Conservation (phyloP, 2,329 filamentous ascomycete genomes). For the Nemania abortiva region DNA sequence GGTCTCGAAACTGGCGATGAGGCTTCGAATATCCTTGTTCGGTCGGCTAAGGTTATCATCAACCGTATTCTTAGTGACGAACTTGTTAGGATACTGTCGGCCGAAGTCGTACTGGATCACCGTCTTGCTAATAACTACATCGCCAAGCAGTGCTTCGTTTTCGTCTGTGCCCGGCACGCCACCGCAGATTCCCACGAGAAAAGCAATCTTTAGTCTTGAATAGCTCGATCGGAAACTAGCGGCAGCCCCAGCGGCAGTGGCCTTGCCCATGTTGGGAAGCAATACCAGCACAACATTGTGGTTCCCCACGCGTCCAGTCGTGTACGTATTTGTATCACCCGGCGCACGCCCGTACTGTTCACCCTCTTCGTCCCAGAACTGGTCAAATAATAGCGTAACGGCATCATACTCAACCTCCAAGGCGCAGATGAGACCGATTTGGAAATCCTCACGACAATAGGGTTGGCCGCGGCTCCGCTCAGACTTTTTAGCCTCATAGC, state of each 20-base stretch:
- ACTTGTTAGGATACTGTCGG: constrained; percentile 39
- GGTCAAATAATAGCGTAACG: constrained; percentile 43
- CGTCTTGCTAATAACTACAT: constrained; percentile 47
- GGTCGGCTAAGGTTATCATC: constrained; percentile 42
- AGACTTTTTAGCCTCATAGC: neutral
- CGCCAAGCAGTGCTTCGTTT: constrained; percentile 44
- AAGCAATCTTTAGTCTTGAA: constrained; percentile 35
- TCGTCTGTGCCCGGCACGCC: constrained; percentile 36
- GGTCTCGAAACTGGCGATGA: constrained; percentile 49
- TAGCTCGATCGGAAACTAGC: constrained; percentile 35
- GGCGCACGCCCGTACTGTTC: constrained; percentile 40
- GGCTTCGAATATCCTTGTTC: constrained; percentile 41
- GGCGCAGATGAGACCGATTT: constrained; percentile 51
- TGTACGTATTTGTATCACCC: constrained; percentile 49
- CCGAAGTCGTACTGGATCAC: constrained; percentile 52
- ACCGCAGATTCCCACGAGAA: constrained; percentile 43
- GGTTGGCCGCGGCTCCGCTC: constrained; percentile 12
- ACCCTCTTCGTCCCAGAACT: constrained; percentile 43
- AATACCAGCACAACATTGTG: constrained; percentile 49
- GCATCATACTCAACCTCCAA: constrained; percentile 47
- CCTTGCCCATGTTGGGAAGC: constrained; percentile 49
- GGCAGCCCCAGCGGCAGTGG: constrained; percentile 38
- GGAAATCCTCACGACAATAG: constrained; percentile 40
- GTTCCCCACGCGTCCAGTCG: constrained; percentile 45
- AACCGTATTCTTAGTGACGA: constrained; percentile 43